phyloP scores from a whole-genome alignment of 495 filamentous ascomycete genomes.

The Glutinoglossum americanum region DNA sequence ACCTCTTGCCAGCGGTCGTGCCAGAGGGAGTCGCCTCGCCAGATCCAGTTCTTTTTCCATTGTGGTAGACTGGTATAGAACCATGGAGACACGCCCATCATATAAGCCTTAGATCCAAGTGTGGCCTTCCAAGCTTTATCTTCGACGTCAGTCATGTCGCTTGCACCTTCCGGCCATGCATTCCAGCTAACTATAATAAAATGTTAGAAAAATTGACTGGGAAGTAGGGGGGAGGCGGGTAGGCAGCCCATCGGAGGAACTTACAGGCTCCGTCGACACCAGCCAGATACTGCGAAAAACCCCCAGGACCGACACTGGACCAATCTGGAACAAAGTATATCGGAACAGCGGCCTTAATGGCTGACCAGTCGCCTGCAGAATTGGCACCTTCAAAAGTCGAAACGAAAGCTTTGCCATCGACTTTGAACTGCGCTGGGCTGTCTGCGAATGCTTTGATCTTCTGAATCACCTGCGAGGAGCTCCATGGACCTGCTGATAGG shows the following conservation, averaged over 20 bases:
- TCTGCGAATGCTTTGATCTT: constrained; percentile 35
- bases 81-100: constrained; percentile 65
- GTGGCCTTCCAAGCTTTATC: constrained; percentile 32
- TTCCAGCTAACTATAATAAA: constrained; percentile 32
- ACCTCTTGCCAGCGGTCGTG: constrained; percentile 51
- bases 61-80: constrained; percentile 52
- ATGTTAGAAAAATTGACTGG: not conserved
- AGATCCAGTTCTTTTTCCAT: constrained; percentile 56
- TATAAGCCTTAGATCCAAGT: constrained; percentile 38
- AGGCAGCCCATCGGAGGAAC: not conserved
- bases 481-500: constrained; percentile 31
- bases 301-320: constrained; percentile 22
- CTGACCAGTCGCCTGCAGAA: constrained; percentile 33
- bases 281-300: constrained; percentile 18
- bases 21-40: constrained; percentile 50
- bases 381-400: constrained; percentile 48
- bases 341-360: constrained; percentile 26
- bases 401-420: constrained; percentile 36
- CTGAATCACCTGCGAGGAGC: constrained; percentile 27
- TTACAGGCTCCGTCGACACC: constrained; percentile 33
- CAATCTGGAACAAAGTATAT: constrained; percentile 40
- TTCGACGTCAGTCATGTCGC: constrained; percentile 26
- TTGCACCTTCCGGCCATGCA: constrained; percentile 44
- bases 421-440: constrained; percentile 29
- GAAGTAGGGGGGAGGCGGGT: not conserved